Evolutionary conservation across 2,329 filamentous ascomycete species (phyloP), one percentile per base, ranked within the genome.

Genomic region (Claviceps paspali): DNA sequence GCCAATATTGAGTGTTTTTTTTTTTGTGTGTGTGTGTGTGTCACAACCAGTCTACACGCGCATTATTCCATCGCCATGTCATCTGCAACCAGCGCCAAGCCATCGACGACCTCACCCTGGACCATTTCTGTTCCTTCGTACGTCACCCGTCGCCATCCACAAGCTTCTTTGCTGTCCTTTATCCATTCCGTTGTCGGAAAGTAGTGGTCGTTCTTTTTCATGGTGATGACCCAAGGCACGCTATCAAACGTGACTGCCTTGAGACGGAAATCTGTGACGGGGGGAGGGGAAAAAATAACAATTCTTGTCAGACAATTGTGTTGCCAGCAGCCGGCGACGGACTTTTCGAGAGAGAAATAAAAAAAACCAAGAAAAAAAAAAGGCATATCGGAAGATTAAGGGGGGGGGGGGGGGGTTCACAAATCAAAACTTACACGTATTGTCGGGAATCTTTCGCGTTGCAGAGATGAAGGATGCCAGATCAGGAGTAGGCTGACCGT

Each of bases 191-290:
- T 72, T 1, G 75, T 80, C 0, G 77, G 76, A 59, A 81, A 82
- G 57, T 98, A 98, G 60, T 98, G 91, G 55, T 98, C 88, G 49
- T 95, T 95, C 73, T 96, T 96, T 76, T 98, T 98, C 83, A 98
- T 94, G 7, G 91, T 98, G 28, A 92, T 84, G n/a, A 98, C 86
- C 86, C 91, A 98, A 3, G 88, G 88, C 8, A 98, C 86, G 51
- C 92, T 93, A 57, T 98, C 91, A 52, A 98, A 98, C 0, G 91
- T 96, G 57, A 96, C 85, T n/a, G 91, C 85, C 57, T 88, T 87
- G 37, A 98, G 69, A 14, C 91, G 79, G 76, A 98, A 98, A 61
- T 98, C 76, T 80, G n/a, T n/a, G n/a, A n/a, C n/a, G n/a, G n/a
- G n/a, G n/a, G n/a, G n/a, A n/a, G n/a, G n/a, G n/a, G n/a, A n/a